phyloP scores from a whole-genome alignment of 2,329 filamentous ascomycete genomes.

The Mycosphaerelloides madeirae region DNA sequence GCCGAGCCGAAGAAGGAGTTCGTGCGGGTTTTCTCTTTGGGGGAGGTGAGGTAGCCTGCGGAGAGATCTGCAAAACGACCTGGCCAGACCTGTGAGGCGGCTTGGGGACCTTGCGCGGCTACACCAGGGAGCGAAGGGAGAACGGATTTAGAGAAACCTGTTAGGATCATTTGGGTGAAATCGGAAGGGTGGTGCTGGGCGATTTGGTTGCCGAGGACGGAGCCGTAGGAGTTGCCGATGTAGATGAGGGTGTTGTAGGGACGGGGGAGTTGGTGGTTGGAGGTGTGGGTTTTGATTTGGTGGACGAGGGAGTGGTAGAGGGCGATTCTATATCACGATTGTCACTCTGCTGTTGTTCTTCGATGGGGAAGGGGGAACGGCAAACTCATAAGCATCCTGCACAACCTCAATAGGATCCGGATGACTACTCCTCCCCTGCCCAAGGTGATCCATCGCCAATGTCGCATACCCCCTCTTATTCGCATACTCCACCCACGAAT shows the following conservation, averaged over 20 bases:
- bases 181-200: slow-evolving; percentile 9
- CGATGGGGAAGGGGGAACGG: background rate
- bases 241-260: slow-evolving; percentile 7
- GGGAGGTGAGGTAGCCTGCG: slow-evolving; percentile 14
- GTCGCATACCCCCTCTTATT: slow-evolving; percentile 9
- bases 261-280: slow-evolving; percentile 1
- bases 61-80: slow-evolving; percentile 8
- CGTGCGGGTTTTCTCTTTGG: slow-evolving; percentile 11
- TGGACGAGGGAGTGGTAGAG: slow-evolving; percentile 9
- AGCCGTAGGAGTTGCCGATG: slow-evolving; percentile 13
- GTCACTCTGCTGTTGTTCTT: background rate
- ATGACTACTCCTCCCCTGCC: slow-evolving; percentile 10
- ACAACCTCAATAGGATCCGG: slow-evolving; percentile 10
- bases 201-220: slow-evolving; percentile 5
- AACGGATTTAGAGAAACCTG: slow-evolving; percentile 13
- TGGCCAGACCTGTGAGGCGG: slow-evolving; percentile 10
- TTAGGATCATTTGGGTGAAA: slow-evolving; percentile 14
- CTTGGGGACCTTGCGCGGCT: slow-evolving; percentile 1
- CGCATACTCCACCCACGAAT: slow-evolving; percentile 14
- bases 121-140: slow-evolving; percentile 13
- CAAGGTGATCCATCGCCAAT: slow-evolving; percentile 11
- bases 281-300: slow-evolving; percentile 4
- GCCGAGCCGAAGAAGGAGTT: slow-evolving; percentile 17
- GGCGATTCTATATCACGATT: slow-evolving; percentile 1
- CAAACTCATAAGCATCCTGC: slow-evolving; percentile 13